Evolutionary conservation across 202 grass and related monocot species (phyloP).

Genomic region (Musa balbisiana): DNA sequence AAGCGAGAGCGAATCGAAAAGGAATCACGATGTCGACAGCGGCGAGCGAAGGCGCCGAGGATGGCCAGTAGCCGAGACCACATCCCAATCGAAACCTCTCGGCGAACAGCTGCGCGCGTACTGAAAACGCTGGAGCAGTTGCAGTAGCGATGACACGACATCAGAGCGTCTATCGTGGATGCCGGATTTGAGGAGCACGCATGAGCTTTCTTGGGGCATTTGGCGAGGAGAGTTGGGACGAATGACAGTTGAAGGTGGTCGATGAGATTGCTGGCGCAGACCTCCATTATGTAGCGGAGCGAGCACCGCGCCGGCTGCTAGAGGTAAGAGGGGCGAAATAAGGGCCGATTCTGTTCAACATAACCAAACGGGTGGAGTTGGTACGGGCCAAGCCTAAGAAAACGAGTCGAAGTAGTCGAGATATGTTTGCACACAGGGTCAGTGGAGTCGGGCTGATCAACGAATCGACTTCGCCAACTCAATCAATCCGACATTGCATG

Average conservation of each 20-base stretch:
- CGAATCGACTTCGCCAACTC: too few relatives aligned
- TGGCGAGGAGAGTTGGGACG: not conserved
- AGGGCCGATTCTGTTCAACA: too few relatives aligned
- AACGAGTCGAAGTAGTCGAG: too few relatives aligned
- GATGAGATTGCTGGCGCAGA: not conserved
- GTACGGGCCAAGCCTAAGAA: too few relatives aligned
- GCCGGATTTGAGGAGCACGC: slow-evolving; percentile 23
- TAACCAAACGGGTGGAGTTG: too few relatives aligned
- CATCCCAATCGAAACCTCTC: slow-evolving; percentile 47
- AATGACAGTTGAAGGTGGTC: not conserved
- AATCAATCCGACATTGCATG: too few relatives aligned
- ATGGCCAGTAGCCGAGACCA: slow-evolving; percentile 54
- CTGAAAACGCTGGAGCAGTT: not conserved
- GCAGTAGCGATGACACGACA: not conserved
- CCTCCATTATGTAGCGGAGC: too few relatives aligned
- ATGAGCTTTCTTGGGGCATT: slow-evolving; percentile 33
- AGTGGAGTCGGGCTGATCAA: too few relatives aligned
- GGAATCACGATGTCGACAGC: slow-evolving; percentile 38
- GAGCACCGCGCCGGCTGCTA: too few relatives aligned
- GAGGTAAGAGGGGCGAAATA: too few relatives aligned
- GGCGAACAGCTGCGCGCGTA: slow-evolving; percentile 38
- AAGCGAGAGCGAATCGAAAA: slow-evolving; percentile 36
- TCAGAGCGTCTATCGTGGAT: not conserved
- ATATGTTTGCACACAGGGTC: too few relatives aligned
- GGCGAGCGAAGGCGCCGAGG: slow-evolving; percentile 46